Conservation (phyloP, 345 rosid species). For the Camelina hispida region DNA sequence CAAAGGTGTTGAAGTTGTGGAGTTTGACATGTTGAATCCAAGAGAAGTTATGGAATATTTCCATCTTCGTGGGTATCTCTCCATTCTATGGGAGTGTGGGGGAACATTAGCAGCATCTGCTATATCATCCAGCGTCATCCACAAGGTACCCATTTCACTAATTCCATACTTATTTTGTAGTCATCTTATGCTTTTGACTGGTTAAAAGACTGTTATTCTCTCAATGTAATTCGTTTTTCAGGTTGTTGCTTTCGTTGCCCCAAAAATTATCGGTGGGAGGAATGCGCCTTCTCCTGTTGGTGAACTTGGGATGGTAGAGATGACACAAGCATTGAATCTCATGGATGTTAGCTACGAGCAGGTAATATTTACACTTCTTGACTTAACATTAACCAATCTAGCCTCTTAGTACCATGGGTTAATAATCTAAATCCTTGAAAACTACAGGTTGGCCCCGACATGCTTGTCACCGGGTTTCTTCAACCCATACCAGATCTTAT, state of each 20-base stretch:
- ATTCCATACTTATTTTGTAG: neutral
- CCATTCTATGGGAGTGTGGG: slow-evolving; percentile 97
- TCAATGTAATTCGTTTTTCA: slow-evolving; percentile 33
- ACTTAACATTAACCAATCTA: neutral
- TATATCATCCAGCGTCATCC: slow-evolving; percentile 84
- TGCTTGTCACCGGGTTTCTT: slow-evolving; percentile 92
- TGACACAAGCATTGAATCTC: slow-evolving; percentile 92
- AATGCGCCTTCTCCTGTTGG: slow-evolving; percentile 92
- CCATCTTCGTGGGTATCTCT: slow-evolving; percentile 86
- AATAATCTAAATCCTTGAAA: slow-evolving; percentile 31
- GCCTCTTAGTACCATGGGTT: neutral
- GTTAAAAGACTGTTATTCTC: neutral
- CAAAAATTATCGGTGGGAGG: slow-evolving; percentile 93
- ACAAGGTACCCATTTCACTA: slow-evolving; percentile 58
- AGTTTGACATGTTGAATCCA: slow-evolving; percentile 88
- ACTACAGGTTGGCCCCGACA: slow-evolving; percentile 86
- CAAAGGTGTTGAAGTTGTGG: slow-evolving; percentile 94
- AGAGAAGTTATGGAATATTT: slow-evolving; percentile 97
- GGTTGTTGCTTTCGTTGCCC: slow-evolving; percentile 95
- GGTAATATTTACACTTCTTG: slow-evolving; percentile 47
- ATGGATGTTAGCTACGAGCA: slow-evolving; percentile 84
- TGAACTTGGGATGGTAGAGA: slow-evolving; percentile 99
- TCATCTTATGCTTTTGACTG: neutral
- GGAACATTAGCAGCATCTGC: slow-evolving; percentile 94
- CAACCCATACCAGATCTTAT: slow-evolving; percentile 87